A percentile compares a stretch with the other conserved stretches of the same genome.
Evolutionary conservation across 805 yeast species (phyloP).

Genomic region (Candida boleticola): DNA sequence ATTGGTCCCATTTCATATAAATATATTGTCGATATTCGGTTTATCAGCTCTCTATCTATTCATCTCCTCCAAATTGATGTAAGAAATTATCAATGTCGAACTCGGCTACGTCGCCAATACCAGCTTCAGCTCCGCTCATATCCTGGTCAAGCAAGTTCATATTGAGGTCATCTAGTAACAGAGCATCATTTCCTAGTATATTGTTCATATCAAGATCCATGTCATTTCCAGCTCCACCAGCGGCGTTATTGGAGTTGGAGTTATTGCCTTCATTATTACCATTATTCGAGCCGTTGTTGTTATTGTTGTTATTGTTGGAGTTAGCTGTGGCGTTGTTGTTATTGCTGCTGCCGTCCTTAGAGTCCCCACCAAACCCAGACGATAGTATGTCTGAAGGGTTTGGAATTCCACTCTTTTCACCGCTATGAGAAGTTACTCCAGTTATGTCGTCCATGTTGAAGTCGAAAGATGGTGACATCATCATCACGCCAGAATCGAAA

Average conservation of each 20-base stretch:
- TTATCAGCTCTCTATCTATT: no score
- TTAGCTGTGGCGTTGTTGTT: not conserved
- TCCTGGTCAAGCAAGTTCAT: conserved; percentile 37
- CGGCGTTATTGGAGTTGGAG: conserved; percentile 9
- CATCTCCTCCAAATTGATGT: conserved; percentile 41
- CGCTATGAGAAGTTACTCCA: not conserved
- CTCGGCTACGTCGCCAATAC: conserved; percentile 10
- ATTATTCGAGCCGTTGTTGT: conserved; percentile 5
- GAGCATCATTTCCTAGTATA: conserved; percentile 37
- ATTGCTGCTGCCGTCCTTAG: not conserved
- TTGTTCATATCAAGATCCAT: conserved; percentile 35
- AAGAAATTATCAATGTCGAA: conserved; percentile 43
- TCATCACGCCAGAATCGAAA: conserved; percentile 1
- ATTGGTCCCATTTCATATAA: no score
- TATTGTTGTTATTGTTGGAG: conserved; percentile 1
- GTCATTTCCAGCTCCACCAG: conserved; percentile 11
- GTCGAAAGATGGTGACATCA: conserved; percentile 24
- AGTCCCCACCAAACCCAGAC: conserved; percentile 12
- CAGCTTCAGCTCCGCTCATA: conserved; percentile 19
- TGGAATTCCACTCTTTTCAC: conserved; percentile 19
- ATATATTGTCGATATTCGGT: no score
- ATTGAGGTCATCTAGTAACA: conserved; percentile 41
- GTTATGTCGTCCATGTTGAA: conserved; percentile 22
- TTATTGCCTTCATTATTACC: conserved; percentile 1
- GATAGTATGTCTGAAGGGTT: conserved; percentile 33